Evolutionary conservation across 2,329 filamentous ascomycete species (phyloP), one percentile per base, ranked within the genome.

Genomic region (Aspergillus tamarii): DNA sequence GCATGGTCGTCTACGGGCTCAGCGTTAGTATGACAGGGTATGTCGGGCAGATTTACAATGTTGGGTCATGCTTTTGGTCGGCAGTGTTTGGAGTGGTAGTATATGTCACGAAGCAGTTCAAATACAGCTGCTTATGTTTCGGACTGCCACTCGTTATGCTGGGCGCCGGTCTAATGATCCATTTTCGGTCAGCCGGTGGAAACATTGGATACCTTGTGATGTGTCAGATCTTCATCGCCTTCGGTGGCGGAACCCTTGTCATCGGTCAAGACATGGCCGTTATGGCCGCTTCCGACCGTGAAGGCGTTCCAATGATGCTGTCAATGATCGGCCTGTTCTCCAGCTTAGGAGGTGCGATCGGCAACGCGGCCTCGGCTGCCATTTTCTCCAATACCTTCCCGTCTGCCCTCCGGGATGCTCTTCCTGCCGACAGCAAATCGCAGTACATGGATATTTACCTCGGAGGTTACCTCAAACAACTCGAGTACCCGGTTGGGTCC

Each of bases 201-300:
- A 74, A 79, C 23, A 80, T 87, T 26, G 78, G 81, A 36, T 85
- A 83, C 73, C 72, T 87, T 10, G 75, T 87, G 62, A 83, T 86
- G 81, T 84, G 82, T 64, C 84, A 87, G 69, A 82, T 87, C 62
- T 81, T 87, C 67, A 84, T 86, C 60, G 84, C 85, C 16, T 78
- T 85, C 64, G 81, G 80, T 11, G 85, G 84, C 12, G 83, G 83
- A 59, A 84, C 84, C 23, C 77, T 87, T 10, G 82, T 87, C 32
- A 82, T 87, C 64, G 80, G 82, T 59, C 78, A 85, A 66, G 83
- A 89, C 64, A 84, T 89, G 67, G 85, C 86, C 5, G 83, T 88
- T 43, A 84, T 89, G 74, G 80, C 84, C 0, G 82, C 84, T 3
- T 83, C 84, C 19, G 82, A 82, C 62, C 85, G 87, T 57, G 80